A percentile compares a stretch with the other conserved stretches of the same genome.
These are phyloP conservation scores for Colletotrichum costaricense DNA, from an alignment of 2,329 filamentous ascomycete genomes.

Conservation along the genomic window DNA sequence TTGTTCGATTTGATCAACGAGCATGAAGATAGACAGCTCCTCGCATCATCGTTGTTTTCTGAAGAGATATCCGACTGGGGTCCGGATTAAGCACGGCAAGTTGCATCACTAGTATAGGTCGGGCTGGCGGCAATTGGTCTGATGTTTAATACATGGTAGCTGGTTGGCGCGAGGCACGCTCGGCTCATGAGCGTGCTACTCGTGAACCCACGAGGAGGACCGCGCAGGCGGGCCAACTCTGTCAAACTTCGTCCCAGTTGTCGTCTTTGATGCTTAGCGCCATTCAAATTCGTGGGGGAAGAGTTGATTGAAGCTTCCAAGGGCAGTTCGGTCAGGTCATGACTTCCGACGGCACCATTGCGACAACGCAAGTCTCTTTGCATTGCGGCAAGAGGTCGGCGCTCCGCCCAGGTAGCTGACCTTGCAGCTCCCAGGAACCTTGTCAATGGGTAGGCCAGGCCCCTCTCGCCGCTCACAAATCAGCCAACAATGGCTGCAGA, in stretches of 20 bases:
- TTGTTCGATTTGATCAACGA: background rate
- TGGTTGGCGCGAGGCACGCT: conserved; percentile 9
- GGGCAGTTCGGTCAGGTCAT: background rate
- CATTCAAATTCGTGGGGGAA: too few relatives aligned
- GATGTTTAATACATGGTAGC: conserved; percentile 19
- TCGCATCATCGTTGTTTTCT: background rate
- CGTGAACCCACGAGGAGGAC: background rate
- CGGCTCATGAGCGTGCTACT: background rate
- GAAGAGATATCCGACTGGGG: background rate
- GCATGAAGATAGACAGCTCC: background rate
- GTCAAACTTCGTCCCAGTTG: background rate
- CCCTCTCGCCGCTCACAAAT: conserved; percentile 6
- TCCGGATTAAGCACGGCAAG: conserved; percentile 15
- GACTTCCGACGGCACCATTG: background rate
- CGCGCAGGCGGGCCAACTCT: background rate
- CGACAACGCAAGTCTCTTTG: background rate
- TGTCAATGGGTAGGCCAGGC: background rate
- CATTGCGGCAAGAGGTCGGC: conserved; percentile 1
- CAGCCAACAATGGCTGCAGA: conserved; percentile 14
- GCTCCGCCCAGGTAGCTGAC: background rate
- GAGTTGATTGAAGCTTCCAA: too few relatives aligned
- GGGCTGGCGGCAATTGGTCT: conserved; percentile 15
- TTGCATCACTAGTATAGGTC: conserved; percentile 17
- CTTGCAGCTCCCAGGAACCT: conserved; percentile 1
- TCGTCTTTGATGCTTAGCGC: too few relatives aligned